Evolutionary conservation across 345 rosid genomes (phyloP).

Genomic region (Acer campestre): DNA sequence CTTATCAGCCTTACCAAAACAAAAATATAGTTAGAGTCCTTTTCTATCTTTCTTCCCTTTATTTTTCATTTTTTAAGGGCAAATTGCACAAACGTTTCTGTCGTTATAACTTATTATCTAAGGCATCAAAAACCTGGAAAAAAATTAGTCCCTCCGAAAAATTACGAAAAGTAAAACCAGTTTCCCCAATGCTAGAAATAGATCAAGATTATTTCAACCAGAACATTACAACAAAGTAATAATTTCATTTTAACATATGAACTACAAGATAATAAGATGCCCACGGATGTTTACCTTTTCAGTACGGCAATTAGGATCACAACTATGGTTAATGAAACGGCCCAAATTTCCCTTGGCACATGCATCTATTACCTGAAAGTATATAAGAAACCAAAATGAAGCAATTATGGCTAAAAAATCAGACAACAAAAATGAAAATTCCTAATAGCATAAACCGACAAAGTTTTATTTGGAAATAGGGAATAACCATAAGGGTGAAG

Average conservation of each 20-base stretch:
- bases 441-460: neutral
- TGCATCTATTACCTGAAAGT: constrained; percentile 93
- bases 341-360: constrained; percentile 96
- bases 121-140: neutral
- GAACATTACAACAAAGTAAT: neutral
- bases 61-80: neutral
- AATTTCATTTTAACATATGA: constrained; percentile 7
- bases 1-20: neutral
- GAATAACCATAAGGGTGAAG: neutral
- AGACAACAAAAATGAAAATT: neutral
- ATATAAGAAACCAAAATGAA: constrained; percentile 14
- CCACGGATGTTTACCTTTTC: constrained; percentile 68
- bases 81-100: neutral
- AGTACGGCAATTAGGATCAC: constrained; percentile 98
- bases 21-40: neutral
- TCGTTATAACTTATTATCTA: too few species aligned
- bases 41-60: neutral
- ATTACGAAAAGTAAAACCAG: neutral
- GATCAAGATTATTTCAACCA: neutral
- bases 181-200: neutral
- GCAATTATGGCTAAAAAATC: neutral
- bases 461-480: neutral
- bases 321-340: constrained; percentile 97
- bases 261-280: constrained; percentile 14
- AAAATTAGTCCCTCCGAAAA: neutral